Base-by-base conservation (phyloP, 2,329 filamentous ascomycete genomes). In the Verticillium tricorpus region DNA sequence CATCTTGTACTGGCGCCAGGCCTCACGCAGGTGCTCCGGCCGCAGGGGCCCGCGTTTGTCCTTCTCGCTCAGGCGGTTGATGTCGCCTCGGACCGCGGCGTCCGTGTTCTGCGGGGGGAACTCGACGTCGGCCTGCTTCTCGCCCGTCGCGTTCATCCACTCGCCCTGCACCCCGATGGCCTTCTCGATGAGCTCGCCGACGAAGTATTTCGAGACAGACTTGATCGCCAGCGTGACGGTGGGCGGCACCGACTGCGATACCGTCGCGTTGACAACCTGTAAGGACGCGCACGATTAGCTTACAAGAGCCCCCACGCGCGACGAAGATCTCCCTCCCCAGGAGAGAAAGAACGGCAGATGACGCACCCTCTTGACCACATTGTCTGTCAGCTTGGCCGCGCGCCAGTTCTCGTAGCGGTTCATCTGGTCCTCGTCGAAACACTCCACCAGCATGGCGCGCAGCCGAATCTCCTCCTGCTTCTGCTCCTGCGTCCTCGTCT, bases 171-270 rank as follows among this genome's bases (percentile, higher is more conserved):
- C 84, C 54, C 84, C 82, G 59, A 89, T 83, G 11, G 91, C 90
- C 57, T 82, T 78, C 72, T 92, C 90, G 65, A 93, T 89, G 57
- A 94, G 81, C 65, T 92, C 88, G 59, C 89, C 90, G 4, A 90
- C 84, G 71, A 91, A 93, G 64, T 91, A 82, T 74, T 94, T 94
- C 57, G 89, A 87, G 22, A 91, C 89, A 0, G 88, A 86, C 57
- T 87, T 88, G 70, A 93, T 89, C n/a, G 89, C 88, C 25, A 89
- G 86, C 64, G 91, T 88, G 58, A 93, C 89, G 67, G 85, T 89
- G 22, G 85, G 81, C 0, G 89, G 89, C 0, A 92, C 90, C 1
- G 89, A 92, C 72, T 93, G 91, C 0, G 89, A 92, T 9, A 93
- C 88, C 1, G 90, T 92, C 62, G 90, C 89, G 70, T 93, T 94